Conservation (phyloP, 202 grass and related monocot species). For the Tripidium arundinaceum region DNA sequence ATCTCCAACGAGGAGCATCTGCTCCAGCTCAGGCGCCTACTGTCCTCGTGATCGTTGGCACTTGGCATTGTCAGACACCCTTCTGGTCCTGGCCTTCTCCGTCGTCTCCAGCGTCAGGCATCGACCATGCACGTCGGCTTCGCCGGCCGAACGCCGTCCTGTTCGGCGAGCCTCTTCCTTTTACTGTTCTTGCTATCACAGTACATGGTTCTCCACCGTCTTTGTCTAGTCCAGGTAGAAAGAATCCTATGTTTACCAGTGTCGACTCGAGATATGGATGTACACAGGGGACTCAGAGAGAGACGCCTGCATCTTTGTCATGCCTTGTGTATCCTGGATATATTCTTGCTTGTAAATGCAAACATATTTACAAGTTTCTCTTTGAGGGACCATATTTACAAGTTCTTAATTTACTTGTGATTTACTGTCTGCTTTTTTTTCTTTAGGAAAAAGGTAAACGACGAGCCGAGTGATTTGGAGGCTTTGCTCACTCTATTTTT, state of each 20-base stretch:
- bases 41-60: slow-evolving; percentile 10
- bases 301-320: background rate
- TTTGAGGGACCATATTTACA: too few relatives aligned
- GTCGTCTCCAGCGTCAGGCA: background rate
- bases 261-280: background rate
- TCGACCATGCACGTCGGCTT: background rate
- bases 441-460: too few relatives aligned
- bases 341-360: too few relatives aligned
- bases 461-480: too few relatives aligned
- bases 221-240: slow-evolving; percentile 12
- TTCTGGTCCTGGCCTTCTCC: background rate
- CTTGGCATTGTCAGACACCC: background rate
- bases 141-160: background rate
- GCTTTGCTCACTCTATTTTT: too few relatives aligned
- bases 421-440: background rate
- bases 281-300: background rate
- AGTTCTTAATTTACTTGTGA: background rate
- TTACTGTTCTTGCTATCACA: background rate
- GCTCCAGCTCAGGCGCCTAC: slow-evolving; percentile 55
- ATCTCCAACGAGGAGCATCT: slow-evolving; percentile 87
- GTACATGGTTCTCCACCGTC: background rate
- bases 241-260: background rate
- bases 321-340: too few relatives aligned
- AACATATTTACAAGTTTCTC: background rate
- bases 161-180: background rate